Base-by-base conservation (phyloP, 2,329 filamentous ascomycete genomes). In the Penicillium frequentans region DNA sequence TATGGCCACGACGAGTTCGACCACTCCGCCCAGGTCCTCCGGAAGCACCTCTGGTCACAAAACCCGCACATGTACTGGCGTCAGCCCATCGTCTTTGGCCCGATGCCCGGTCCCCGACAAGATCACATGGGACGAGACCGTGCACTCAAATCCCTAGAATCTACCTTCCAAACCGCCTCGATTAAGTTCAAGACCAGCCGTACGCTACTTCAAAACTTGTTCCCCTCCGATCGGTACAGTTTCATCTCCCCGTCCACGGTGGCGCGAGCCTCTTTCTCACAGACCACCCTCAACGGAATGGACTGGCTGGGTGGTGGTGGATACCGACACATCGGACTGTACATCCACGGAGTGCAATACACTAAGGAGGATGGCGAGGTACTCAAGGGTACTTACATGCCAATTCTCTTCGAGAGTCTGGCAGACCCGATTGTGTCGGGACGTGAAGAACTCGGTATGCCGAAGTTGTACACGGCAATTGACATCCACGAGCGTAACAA, bases 291-390 rank as follows among this genome's bases (percentile, higher is more conserved):
- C 2, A 68, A 74, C 37, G 79, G 81, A 0, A 81, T 88, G 76
- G 76, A 81, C 29, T 88, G 85, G 85, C 78, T 89, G 0, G 84
- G 82, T 3, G 85, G 85, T 2, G 70, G 73, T 0, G 84, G 85
- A 1, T 88, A 88, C 66, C 79, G 74, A 19, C 79, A 82, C 61
- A 73, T 85, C 14, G 85, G 84, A 0, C 75, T 89, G 0, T 87
- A 85, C 64, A 80, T 89, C 16, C 86, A 88, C 58, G 85, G 83
- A 0, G 81, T 88, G 1, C 71, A 85, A 58, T 86, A 86, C 61
- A 76, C 71, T 1, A 82, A 80, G 61, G 72, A 76, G 2, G 68
- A 82, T 53, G 83, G 84, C 1, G 71, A 73, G 0, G 70, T 75
- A 0, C 64, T 84, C 1, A 70, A 70, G 13, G 85, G 84, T 2